A percentile compares a stretch with the other conserved stretches of the same genome.
phyloP scores from a whole-genome alignment of 768 basidiomycete species.

The Boletus rex-veris region DNA sequence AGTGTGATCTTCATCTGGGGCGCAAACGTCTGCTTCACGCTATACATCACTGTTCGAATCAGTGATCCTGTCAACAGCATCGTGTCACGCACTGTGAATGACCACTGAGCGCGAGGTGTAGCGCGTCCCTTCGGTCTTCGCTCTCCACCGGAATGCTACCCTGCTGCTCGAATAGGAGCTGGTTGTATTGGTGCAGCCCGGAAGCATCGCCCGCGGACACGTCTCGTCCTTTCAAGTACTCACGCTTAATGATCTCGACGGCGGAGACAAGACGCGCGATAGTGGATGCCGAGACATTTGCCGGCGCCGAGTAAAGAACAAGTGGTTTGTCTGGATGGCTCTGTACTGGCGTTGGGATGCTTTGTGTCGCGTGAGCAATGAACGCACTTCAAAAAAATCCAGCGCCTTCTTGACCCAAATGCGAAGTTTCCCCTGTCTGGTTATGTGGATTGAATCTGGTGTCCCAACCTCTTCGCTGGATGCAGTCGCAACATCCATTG shows the following conservation, averaged over 20 bases:
- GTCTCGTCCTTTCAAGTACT: slow-evolving; percentile 58
- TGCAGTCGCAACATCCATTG: slow-evolving; percentile 16
- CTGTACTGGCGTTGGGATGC: slow-evolving; percentile 30
- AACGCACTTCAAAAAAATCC: slow-evolving; percentile 49
- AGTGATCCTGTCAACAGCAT: not conserved
- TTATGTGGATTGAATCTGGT: slow-evolving; percentile 47
- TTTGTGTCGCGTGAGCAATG: not conserved
- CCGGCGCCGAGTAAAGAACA: slow-evolving; percentile 58
- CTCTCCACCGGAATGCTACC: slow-evolving; percentile 29
- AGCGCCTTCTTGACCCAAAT: slow-evolving; percentile 52
- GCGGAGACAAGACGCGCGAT: slow-evolving; percentile 69
- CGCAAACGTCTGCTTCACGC: slow-evolving; percentile 52
- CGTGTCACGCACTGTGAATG: slow-evolving; percentile 51
- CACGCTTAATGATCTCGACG: slow-evolving; percentile 82
- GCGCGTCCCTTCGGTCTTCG: slow-evolving; percentile 26
- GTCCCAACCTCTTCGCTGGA: slow-evolving; percentile 3
- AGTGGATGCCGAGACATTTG: slow-evolving; percentile 34
- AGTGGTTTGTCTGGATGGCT: slow-evolving; percentile 47
- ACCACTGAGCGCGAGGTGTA: slow-evolving; percentile 48
- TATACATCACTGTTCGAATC: slow-evolving; percentile 20
- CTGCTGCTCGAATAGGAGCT: slow-evolving; percentile 48
- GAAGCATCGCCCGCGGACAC: slow-evolving; percentile 38
- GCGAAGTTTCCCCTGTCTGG: slow-evolving; percentile 52
- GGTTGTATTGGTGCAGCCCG: slow-evolving; percentile 78
- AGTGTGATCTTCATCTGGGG: slow-evolving; percentile 73